Conservation (phyloP, 1,284 basidiomycete species). For the Vanrija pseudolonga region DNA sequence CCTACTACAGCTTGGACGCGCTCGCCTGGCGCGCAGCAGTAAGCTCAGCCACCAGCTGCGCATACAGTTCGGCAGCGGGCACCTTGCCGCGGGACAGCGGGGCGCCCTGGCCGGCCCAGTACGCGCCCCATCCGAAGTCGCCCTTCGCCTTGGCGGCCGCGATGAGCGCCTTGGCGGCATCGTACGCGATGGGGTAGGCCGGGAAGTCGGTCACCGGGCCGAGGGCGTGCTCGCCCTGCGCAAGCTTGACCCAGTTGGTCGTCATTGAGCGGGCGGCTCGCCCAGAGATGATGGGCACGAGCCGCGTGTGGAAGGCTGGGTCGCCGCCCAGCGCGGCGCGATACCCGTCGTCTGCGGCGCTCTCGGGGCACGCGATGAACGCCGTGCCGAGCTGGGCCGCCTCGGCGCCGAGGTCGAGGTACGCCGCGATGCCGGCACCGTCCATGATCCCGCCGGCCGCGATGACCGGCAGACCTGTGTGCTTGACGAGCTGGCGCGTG, state of each 20-base stretch:
- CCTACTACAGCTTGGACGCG: too few relatives aligned
- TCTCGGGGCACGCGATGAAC: slow-evolving; percentile 31
- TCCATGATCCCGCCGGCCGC: slow-evolving; percentile 41
- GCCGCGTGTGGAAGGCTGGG: slow-evolving; percentile 19
- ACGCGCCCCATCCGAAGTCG: slow-evolving; percentile 30
- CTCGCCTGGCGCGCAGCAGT: too few relatives aligned
- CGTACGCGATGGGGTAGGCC: slow-evolving; percentile 37
- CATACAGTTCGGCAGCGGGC: slow-evolving; percentile 25
- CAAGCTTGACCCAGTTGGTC: slow-evolving; percentile 26
- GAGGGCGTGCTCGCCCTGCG: not conserved
- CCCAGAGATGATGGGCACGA: slow-evolving; percentile 30
- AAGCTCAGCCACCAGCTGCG: slow-evolving; percentile 21
- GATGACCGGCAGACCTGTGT: slow-evolving; percentile 26
- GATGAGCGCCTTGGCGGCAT: slow-evolving; percentile 32
- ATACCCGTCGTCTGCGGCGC: slow-evolving; percentile 27
- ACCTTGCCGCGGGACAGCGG: slow-evolving; percentile 19
- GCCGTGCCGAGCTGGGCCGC: slow-evolving; percentile 42
- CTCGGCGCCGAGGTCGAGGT: slow-evolving; percentile 26
- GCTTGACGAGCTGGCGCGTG: slow-evolving; percentile 17
- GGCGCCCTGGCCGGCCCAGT: slow-evolving; percentile 39
- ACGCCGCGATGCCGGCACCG: slow-evolving; percentile 20
- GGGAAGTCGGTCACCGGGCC: slow-evolving; percentile 6
- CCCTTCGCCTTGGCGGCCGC: slow-evolving; percentile 31
- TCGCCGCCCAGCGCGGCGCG: slow-evolving; percentile 16
- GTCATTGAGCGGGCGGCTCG: slow-evolving; percentile 30